A percentile compares a stretch with the other conserved stretches of the same genome.
These are phyloP conservation scores for Puccinellia tenuiflora DNA, from an alignment of 176 grass and related monocot species.

Conservation along the genomic window DNA sequence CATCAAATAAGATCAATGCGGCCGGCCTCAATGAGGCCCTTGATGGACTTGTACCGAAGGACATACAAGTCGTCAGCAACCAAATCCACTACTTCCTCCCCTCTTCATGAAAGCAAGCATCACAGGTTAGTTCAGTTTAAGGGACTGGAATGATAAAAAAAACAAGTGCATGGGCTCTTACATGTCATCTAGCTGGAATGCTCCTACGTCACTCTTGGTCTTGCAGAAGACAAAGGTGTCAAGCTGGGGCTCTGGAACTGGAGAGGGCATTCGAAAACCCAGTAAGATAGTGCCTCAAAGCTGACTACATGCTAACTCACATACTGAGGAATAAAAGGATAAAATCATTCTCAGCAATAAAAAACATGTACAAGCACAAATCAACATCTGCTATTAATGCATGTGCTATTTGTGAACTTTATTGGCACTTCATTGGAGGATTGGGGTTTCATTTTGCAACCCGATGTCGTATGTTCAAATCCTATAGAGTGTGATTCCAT, in stretches of 20 bases:
- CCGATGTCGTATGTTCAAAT: too few species aligned
- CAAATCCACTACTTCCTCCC: constrained; percentile 87
- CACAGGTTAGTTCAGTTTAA: not conserved
- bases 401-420: not conserved
- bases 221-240: constrained; percentile 96
- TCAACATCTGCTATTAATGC: not conserved
- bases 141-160: not conserved
- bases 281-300: not conserved
- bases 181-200: constrained; percentile 93
- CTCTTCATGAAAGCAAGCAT: constrained; percentile 43
- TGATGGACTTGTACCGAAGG: constrained; percentile 90
- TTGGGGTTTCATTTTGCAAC: not conserved
- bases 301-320: not conserved
- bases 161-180: constrained; percentile 30
- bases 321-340: too few species aligned
- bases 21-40: constrained; percentile 51
- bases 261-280: not conserved
- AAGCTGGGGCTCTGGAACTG: constrained; percentile 80
- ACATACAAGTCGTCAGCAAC: constrained; percentile 92
- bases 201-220: constrained; percentile 76
- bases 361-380: not conserved
- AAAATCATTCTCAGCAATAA: too few species aligned
- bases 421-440: not conserved
- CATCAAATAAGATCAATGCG: constrained; percentile 74
- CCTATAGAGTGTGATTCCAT: too few species aligned